phyloP scores from a whole-genome alignment of 2,329 filamentous ascomycete genomes.

The Teratosphaeria nubilosa region DNA sequence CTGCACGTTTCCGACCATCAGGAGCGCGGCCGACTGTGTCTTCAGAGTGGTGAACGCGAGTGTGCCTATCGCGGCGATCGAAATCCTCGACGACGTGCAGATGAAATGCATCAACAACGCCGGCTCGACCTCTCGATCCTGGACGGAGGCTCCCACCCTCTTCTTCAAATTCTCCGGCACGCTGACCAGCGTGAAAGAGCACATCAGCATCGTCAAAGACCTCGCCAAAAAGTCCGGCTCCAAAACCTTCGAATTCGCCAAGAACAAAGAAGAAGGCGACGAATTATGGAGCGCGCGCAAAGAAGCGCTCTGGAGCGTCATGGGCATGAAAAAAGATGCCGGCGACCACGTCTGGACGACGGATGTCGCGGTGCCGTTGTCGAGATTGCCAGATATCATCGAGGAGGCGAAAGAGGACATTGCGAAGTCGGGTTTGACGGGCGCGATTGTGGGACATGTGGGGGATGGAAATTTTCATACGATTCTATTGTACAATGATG shows the following conservation, averaged over 20 bases:
- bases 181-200: conserved; percentile 61
- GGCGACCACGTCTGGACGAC: conserved; percentile 66
- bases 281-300: conserved; percentile 70
- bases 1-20: conserved; percentile 52
- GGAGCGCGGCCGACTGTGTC: conserved; percentile 68
- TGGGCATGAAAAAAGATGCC: conserved; percentile 51
- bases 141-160: conserved; percentile 60
- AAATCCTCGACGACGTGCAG: conserved; percentile 85
- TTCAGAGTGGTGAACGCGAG: conserved; percentile 69
- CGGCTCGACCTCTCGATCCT: conserved; percentile 52
- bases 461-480: conserved; percentile 68
- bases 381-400: conserved; percentile 60
- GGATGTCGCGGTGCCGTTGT: conserved; percentile 70
- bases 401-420: conserved; percentile 65
- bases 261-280: conserved; percentile 51
- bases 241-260: conserved; percentile 61
- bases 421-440: conserved; percentile 50
- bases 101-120: conserved; percentile 65
- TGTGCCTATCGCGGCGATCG: conserved; percentile 79
- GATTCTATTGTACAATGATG: conserved; percentile 56
- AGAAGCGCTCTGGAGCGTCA: conserved; percentile 62
- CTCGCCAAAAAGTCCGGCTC: conserved; percentile 50
- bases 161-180: conserved; percentile 71
- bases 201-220: conserved; percentile 57
- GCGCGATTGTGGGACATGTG: conserved; percentile 61